Conservation (phyloP, 345 rosid species). For the Lumnitzera racemosa region DNA sequence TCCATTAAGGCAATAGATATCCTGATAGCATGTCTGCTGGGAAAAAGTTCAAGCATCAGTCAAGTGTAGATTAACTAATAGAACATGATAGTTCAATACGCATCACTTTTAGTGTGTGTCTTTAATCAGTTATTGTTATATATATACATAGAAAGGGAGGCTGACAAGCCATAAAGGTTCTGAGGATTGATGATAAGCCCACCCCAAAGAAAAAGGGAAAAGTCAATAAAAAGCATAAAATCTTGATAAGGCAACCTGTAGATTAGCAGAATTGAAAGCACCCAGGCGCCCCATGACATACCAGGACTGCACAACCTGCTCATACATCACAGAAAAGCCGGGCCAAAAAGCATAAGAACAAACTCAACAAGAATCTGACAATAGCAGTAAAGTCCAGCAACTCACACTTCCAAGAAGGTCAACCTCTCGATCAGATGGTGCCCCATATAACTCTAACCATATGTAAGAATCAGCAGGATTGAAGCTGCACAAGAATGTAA, state of each 20-base stretch:
- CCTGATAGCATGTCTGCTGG: too few relatives aligned
- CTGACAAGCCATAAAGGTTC: too few relatives aligned
- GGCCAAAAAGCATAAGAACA: neutral
- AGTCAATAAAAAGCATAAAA: neutral
- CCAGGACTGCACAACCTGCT: constrained; percentile 89
- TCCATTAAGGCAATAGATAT: too few relatives aligned
- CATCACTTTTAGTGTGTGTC: too few relatives aligned
- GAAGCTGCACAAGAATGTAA: constrained; percentile 37
- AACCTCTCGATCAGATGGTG: constrained; percentile 83
- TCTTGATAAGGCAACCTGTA: constrained; percentile 56
- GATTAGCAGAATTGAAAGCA: constrained; percentile 81
- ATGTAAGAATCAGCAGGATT: constrained; percentile 74
- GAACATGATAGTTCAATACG: too few relatives aligned
- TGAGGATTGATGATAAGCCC: neutral
- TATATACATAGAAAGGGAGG: too few relatives aligned
- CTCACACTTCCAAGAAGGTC: constrained; percentile 77
- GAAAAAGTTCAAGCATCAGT: too few relatives aligned
- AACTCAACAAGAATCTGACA: neutral
- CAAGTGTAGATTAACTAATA: too few relatives aligned
- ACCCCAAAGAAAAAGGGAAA: too few relatives aligned
- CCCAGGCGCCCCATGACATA: constrained; percentile 96
- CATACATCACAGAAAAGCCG: neutral
- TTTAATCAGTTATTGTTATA: too few relatives aligned
- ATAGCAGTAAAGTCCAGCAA: neutral
- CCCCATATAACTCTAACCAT: constrained; percentile 84